These are phyloP conservation scores for Chalciporus piperatus DNA, from an alignment of 768 basidiomycete genomes.

Conservation along the genomic window DNA sequence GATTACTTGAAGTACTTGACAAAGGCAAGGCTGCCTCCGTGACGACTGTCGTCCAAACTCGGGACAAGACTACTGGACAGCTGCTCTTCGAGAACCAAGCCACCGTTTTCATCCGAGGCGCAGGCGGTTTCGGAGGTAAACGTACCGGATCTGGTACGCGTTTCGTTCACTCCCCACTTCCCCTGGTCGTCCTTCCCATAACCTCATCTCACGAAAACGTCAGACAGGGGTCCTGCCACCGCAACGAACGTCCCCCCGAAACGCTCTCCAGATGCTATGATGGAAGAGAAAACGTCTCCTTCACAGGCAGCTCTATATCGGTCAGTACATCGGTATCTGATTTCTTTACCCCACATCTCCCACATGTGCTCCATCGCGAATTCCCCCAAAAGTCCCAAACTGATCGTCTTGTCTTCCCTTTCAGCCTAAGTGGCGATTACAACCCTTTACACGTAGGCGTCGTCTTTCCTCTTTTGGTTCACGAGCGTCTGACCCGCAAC, in stretches of 20 bases:
- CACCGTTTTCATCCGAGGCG: slow-evolving; percentile 88
- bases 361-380: too few species aligned
- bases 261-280: slow-evolving; percentile 77
- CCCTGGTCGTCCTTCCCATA: neutral
- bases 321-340: slow-evolving; percentile 36
- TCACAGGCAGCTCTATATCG: slow-evolving; percentile 92
- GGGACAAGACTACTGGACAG: slow-evolving; percentile 73
- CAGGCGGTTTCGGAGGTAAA: slow-evolving; percentile 96
- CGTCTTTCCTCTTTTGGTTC: neutral
- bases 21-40: slow-evolving; percentile 95
- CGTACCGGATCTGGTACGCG: slow-evolving; percentile 71
- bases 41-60: slow-evolving; percentile 73
- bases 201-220: neutral
- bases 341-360: neutral
- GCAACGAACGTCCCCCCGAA: slow-evolving; percentile 79
- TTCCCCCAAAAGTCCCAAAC: too few species aligned
- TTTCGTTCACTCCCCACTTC: neutral
- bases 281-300: slow-evolving; percentile 83
- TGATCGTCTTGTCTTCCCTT: neutral
- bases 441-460: slow-evolving; percentile 82
- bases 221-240: slow-evolving; percentile 88
- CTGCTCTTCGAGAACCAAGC: slow-evolving; percentile 90
- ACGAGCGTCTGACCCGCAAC: neutral
- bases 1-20: slow-evolving; percentile 77
- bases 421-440: slow-evolving; percentile 82